Evolutionary conservation across 78 protist species (phyloP).

Genomic region (Chrysochromulina parva): DNA sequence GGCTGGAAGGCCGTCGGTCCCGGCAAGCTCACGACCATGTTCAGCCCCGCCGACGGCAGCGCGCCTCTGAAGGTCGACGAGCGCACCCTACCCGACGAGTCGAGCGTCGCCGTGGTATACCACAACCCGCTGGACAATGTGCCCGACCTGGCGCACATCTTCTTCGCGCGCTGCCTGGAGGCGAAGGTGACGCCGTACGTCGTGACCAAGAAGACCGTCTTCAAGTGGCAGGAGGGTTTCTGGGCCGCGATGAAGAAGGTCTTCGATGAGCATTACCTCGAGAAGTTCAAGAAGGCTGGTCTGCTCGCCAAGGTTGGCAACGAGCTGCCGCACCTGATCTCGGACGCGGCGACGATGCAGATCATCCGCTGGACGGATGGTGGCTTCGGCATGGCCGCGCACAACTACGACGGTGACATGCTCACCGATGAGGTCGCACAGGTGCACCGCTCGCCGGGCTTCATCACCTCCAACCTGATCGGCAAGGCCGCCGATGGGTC

Average conservation of each 20-base stretch:
- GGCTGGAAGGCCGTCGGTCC: constrained; percentile 41
- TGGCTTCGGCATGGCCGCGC: constrained; percentile 69
- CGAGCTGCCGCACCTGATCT: constrained; percentile 64
- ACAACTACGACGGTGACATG: constrained; percentile 75
- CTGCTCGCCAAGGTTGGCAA: constrained; percentile 15
- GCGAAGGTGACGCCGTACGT: constrained; percentile 50
- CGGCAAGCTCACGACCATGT: constrained; percentile 44
- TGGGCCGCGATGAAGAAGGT: constrained; percentile 51
- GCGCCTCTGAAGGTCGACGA: neutral
- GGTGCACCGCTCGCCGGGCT: constrained; percentile 50
- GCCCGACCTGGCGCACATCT: constrained; percentile 22
- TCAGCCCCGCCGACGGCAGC: constrained; percentile 26
- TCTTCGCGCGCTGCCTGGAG: constrained; percentile 27
- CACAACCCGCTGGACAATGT: constrained; percentile 32
- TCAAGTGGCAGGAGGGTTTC: constrained; percentile 68
- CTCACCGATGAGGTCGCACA: constrained; percentile 68
- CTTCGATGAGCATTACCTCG: constrained; percentile 36
- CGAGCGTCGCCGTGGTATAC: neutral
- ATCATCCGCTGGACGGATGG: constrained; percentile 63
- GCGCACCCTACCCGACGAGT: constrained; percentile 18
- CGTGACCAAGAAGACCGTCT: constrained; percentile 66
- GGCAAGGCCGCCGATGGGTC: constrained; percentile 52
- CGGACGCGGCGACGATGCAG: constrained; percentile 70
- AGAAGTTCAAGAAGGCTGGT: neutral
- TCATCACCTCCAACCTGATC: constrained; percentile 63